Percentiles rank a stretch among this genome's conserved stretches.
Conservation (phyloP, 768 basidiomycete species). For the Leccinum boreale region DNA sequence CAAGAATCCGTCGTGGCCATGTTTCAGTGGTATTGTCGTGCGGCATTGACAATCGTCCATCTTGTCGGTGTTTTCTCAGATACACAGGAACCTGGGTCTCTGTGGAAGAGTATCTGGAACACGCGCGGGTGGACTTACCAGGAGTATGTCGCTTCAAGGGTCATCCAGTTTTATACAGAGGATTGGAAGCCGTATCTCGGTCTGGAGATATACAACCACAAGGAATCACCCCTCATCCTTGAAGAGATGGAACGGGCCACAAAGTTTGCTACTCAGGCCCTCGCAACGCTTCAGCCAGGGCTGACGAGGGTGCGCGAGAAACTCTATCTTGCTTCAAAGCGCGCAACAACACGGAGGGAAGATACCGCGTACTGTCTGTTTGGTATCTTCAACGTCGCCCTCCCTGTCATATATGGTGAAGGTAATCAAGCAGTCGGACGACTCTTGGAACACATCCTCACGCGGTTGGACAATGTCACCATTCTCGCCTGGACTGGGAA, state of each 20-base stretch:
- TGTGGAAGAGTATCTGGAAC: neutral
- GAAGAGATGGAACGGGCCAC: neutral
- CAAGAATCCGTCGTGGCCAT: neutral
- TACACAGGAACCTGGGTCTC: neutral
- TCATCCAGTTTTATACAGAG: neutral
- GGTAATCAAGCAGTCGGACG: neutral
- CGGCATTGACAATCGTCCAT: neutral
- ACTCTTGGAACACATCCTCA: neutral
- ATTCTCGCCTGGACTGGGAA: neutral
- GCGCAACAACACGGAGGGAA: neutral
- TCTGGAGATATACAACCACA: neutral
- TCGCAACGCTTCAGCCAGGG: neutral
- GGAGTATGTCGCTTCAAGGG: neutral
- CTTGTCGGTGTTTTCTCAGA: neutral
- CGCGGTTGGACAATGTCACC: neutral
- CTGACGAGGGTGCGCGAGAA: neutral
- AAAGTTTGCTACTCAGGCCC: neutral
- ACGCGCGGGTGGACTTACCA: neutral
- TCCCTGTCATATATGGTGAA: neutral
- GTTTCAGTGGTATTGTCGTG: neutral
- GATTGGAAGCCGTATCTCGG: neutral
- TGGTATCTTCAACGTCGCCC: neutral
- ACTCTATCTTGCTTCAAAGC: neutral
- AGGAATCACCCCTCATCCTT: neutral
- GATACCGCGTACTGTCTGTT: neutral